phyloP scores from a whole-genome alignment of 2,329 filamentous ascomycete species.

The Diaporthe citrichinensis region DNA sequence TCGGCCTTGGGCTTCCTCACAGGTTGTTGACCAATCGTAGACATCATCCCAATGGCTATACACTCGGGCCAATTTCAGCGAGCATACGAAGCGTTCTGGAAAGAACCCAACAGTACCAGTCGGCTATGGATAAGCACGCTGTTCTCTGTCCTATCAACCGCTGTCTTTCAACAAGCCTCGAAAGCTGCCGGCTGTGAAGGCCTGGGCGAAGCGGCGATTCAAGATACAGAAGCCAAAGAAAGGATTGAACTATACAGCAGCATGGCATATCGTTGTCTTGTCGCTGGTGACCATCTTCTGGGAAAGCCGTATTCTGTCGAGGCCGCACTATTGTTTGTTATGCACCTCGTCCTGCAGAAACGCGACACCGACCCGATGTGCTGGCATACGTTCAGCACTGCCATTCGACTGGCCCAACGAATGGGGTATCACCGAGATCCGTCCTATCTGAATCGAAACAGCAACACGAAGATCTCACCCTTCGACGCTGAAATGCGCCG shows the following conservation, averaged over 20 bases:
- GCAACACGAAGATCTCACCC: conserved; percentile 51
- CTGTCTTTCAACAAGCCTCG: conserved; percentile 54
- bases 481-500: conserved; percentile 68
- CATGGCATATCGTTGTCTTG: conserved; percentile 61
- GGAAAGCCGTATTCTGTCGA: conserved; percentile 62
- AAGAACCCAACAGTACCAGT: conserved; percentile 54
- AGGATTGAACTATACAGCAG: conserved; percentile 49
- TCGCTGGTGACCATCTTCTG: conserved; percentile 63
- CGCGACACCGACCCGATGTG: conserved; percentile 57
- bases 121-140: conserved; percentile 66
- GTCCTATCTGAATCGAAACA: conserved; percentile 53
- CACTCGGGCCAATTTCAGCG: conserved; percentile 62
- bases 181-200: conserved; percentile 48
- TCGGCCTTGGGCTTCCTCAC: not conserved
- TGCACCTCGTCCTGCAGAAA: conserved; percentile 58
- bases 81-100: conserved; percentile 64
- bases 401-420: conserved; percentile 64
- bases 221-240: conserved; percentile 45
- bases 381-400: conserved; percentile 63
- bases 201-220: conserved; percentile 37
- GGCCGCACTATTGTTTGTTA: conserved; percentile 62
- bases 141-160: conserved; percentile 61
- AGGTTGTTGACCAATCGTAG: not conserved
- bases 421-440: conserved; percentile 67
- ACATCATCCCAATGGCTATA: conserved; percentile 55